These are phyloP conservation scores for Casuarina glauca DNA, from an alignment of 306 rosid genomes.

Conservation along the genomic window DNA sequence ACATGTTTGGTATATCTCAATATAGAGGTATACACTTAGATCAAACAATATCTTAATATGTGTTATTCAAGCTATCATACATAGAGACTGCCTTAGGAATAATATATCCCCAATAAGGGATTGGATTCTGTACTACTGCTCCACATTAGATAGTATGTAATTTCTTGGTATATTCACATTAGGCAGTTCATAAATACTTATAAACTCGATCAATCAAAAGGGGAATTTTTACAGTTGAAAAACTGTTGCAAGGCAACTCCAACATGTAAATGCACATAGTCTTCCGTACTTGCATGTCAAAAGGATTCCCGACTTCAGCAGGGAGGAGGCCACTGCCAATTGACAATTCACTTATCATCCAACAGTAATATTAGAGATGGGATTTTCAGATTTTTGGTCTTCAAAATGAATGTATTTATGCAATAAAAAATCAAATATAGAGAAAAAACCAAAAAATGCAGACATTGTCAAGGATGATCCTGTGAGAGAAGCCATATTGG, in stretches of 20 bases:
- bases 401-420: neutral
- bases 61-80: too few relatives aligned
- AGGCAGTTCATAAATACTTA: neutral
- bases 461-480: constrained; percentile 54
- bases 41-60: too few relatives aligned
- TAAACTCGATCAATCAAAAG: neutral
- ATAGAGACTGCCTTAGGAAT: too few relatives aligned
- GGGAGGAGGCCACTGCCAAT: constrained; percentile 74
- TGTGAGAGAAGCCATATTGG: constrained; percentile 60
- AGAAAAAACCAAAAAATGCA: constrained; percentile 10
- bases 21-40: too few relatives aligned
- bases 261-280: neutral
- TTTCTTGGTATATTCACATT: neutral
- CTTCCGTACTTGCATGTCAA: constrained; percentile 49
- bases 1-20: neutral
- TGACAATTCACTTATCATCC: constrained; percentile 61
- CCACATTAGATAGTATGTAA: neutral
- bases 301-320: constrained; percentile 38
- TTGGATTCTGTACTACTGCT: neutral
- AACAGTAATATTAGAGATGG: constrained; percentile 24
- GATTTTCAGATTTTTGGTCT: constrained; percentile 25
- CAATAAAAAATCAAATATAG: neutral
- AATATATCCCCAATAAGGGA: too few relatives aligned
- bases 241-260: neutral
- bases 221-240: neutral